These are phyloP conservation scores for Fusarium sambucinum DNA, from an alignment of 2,329 filamentous ascomycete species.

Conservation along the genomic window DNA sequence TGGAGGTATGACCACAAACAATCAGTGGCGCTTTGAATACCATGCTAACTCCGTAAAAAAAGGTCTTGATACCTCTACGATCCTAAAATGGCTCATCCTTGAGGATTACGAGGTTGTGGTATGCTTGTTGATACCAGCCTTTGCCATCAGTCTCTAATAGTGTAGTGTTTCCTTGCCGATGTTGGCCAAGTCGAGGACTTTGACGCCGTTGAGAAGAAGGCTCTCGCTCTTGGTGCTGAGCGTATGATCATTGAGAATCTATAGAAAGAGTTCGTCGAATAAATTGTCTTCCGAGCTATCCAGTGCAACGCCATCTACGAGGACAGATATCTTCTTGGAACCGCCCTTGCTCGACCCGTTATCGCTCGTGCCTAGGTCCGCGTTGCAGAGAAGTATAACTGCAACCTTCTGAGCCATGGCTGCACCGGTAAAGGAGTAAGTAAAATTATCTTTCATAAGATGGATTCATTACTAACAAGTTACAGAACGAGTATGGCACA, in stretches of 20 bases:
- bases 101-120: constrained; percentile 43
- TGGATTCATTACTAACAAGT: constrained; percentile 7
- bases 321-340: constrained; percentile 62
- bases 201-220: constrained; percentile 77
- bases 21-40: background rate
- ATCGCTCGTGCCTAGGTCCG: constrained; percentile 67
- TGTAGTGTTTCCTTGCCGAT: constrained; percentile 66
- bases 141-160: constrained; percentile 12
- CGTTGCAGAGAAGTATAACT: constrained; percentile 54
- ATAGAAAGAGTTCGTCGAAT: constrained; percentile 77
- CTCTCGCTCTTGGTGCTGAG: constrained; percentile 55
- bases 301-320: constrained; percentile 61
- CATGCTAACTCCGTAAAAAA: constrained; percentile 1
- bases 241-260: constrained; percentile 70
- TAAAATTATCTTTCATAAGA: background rate
- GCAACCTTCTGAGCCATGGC: constrained; percentile 60
- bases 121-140: background rate
- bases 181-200: constrained; percentile 79
- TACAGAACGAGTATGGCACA: constrained; percentile 48
- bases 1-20: constrained; percentile 16
- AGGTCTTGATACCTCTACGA: constrained; percentile 59
- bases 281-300: constrained; percentile 81
- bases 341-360: constrained; percentile 72
- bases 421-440: constrained; percentile 73
- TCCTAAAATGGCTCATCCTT: constrained; percentile 55